Conservation (phyloP, 441 rosid species). For the Populus hybrid region DNA sequence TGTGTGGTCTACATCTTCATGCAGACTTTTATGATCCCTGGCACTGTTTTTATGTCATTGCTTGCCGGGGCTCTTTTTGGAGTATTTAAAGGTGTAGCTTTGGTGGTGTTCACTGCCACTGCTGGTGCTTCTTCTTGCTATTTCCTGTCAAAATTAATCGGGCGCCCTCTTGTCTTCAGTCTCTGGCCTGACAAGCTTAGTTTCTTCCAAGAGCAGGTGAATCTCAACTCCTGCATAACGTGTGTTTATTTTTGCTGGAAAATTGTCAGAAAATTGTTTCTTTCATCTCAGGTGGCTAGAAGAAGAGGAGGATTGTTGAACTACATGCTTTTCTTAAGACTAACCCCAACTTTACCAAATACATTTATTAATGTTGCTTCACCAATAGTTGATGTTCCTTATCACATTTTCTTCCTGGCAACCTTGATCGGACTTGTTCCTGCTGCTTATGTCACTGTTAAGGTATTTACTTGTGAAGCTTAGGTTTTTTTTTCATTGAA, state of each 20-base stretch:
- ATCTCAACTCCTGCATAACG: background rate
- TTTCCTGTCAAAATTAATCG: conserved; percentile 76
- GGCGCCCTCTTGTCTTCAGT: conserved; percentile 68
- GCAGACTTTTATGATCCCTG: conserved; percentile 96
- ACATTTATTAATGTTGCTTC: conserved; percentile 90
- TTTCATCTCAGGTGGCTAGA: conserved; percentile 57
- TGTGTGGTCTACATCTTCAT: conserved; percentile 71
- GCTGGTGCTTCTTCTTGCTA: conserved; percentile 94
- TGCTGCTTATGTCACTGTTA: conserved; percentile 84
- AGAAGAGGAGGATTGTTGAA: conserved; percentile 65
- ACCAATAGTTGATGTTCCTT: conserved; percentile 85
- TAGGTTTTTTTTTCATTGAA: background rate
- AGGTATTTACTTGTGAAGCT: conserved; percentile 36
- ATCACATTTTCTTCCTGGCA: conserved; percentile 74
- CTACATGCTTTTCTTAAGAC: conserved; percentile 87
- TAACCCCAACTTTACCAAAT: conserved; percentile 89
- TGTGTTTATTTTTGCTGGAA: background rate
- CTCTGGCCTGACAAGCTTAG: conserved; percentile 85
- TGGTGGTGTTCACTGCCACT: conserved; percentile 79
- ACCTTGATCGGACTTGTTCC: conserved; percentile 85
- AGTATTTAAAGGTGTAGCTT: conserved; percentile 67
- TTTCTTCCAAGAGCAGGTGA: conserved; percentile 87
- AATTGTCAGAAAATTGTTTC: conserved; percentile 4
- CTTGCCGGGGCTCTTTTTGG: conserved; percentile 96
- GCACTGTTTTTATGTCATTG: conserved; percentile 87